Conservation (phyloP, 2,329 filamentous ascomycete genomes). For the Diaporthe nobilis region DNA sequence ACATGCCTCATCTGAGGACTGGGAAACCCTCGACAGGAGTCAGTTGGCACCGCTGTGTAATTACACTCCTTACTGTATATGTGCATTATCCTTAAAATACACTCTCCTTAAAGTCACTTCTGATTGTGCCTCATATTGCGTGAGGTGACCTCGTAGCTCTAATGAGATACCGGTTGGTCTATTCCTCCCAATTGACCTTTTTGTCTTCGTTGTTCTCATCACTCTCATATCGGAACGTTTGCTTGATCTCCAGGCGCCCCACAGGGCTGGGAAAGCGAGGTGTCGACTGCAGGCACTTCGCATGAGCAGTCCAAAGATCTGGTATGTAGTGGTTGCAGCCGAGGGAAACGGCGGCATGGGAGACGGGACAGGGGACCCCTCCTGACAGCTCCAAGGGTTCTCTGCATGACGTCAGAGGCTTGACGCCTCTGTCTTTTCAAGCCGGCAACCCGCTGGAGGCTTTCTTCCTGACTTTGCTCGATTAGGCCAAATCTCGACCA, state of each 20-base stretch:
- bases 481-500: conserved; percentile 6
- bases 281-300: neutral
- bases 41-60: too few species aligned
- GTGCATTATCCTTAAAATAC: too few species aligned
- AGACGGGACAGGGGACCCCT: conserved; percentile 13
- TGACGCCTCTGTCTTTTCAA: conserved; percentile 6
- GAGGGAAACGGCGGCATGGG: neutral
- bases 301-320: neutral
- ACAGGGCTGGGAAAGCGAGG: neutral
- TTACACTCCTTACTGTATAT: neutral
- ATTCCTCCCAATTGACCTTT: neutral
- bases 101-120: neutral
- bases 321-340: conserved; percentile 8
- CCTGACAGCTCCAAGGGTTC: conserved; percentile 14
- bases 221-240: neutral
- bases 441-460: neutral
- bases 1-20: neutral
- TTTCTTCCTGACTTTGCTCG: conserved; percentile 3
- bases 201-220: too few species aligned
- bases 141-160: neutral
- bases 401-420: conserved; percentile 27
- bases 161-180: neutral
- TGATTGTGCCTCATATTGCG: neutral
- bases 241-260: too few species aligned
- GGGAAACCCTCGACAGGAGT: neutral